Percentiles rank a stretch among this genome's conserved stretches.
Conservation (phyloP, 2,329 filamentous ascomycete species). For the Byssoonygena ceratinophila region DNA sequence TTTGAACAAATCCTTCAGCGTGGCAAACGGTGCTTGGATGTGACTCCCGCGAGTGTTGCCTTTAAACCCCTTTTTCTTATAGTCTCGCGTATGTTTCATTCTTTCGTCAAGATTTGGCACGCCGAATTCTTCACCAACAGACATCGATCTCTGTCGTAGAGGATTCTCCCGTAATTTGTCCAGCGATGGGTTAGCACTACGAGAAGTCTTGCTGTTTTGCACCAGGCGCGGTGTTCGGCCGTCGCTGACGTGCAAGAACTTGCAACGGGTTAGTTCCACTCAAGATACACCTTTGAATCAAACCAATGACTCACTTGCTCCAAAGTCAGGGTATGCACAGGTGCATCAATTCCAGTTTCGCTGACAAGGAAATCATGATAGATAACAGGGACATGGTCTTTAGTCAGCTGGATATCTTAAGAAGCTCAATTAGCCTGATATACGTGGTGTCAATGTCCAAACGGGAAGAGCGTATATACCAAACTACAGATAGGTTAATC, state of each 20-base stretch:
- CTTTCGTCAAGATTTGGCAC: constrained; percentile 58
- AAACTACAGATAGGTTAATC: constrained; percentile 13
- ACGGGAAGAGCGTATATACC: constrained; percentile 10
- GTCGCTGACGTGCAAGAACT: constrained; percentile 74
- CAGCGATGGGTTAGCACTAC: constrained; percentile 5
- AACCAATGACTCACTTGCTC: constrained; percentile 50
- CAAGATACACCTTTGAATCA: neutral
- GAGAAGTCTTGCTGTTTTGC: neutral
- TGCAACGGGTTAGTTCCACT: constrained; percentile 2
- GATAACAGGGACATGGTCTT: constrained; percentile 94
- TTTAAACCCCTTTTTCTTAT: constrained; percentile 91
- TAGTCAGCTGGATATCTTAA: constrained; percentile 86
- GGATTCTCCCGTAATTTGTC: constrained; percentile 29
- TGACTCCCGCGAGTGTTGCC: constrained; percentile 87
- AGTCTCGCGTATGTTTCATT: constrained; percentile 95
- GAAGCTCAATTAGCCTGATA: constrained; percentile 41
- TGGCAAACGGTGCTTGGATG: constrained; percentile 92
- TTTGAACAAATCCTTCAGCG: constrained; percentile 82
- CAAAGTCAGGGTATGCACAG: constrained; percentile 85
- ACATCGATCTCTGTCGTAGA: constrained; percentile 47
- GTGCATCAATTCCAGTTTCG: constrained; percentile 93
- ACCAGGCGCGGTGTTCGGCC: constrained; percentile 33
- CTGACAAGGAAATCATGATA: constrained; percentile 98
- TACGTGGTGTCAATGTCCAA: neutral
- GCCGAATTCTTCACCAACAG: constrained; percentile 45